These are phyloP conservation scores for Madurella fahalii DNA, from an alignment of 2,329 filamentous ascomycete genomes.

Conservation along the genomic window DNA sequence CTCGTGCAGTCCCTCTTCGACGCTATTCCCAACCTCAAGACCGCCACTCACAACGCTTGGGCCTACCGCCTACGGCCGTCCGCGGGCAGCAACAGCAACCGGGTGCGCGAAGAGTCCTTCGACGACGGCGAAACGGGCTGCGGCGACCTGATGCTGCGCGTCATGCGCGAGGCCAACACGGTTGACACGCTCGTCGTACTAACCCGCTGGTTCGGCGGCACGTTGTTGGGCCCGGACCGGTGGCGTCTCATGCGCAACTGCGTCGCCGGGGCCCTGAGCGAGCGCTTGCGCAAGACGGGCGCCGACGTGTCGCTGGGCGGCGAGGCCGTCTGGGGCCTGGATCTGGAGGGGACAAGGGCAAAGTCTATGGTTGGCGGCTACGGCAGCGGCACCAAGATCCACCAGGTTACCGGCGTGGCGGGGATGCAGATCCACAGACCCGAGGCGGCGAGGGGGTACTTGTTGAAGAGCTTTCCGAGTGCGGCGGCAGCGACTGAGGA, in stretches of 20 bases:
- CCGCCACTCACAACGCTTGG: constrained; percentile 58
- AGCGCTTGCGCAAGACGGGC: constrained; percentile 43
- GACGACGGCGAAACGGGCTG: constrained; percentile 61
- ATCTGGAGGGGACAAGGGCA: constrained; percentile 48
- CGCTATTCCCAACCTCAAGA: constrained; percentile 46
- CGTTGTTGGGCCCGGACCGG: constrained; percentile 58
- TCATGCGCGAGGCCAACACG: constrained; percentile 49
- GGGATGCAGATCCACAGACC: constrained; percentile 71
- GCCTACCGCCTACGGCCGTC: constrained; percentile 40
- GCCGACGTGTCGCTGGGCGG: constrained; percentile 40
- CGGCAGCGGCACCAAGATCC: constrained; percentile 25
- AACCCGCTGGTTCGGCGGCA: constrained; percentile 59
- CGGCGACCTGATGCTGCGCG: constrained; percentile 52
- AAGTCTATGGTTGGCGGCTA: constrained; percentile 24
- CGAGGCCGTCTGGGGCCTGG: constrained; percentile 59
- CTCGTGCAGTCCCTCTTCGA: constrained; percentile 47
- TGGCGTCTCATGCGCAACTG: constrained; percentile 60
- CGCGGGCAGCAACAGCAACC: constrained; percentile 32
- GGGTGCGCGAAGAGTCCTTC: constrained; percentile 47
- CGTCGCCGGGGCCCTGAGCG: constrained; percentile 51
- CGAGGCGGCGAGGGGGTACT: constrained; percentile 60
- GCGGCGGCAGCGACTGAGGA: constrained; percentile 32
- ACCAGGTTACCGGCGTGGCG: constrained; percentile 34
- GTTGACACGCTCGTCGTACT: constrained; percentile 55
- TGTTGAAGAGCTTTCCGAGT: constrained; percentile 56